A percentile compares a stretch with the other conserved stretches of the same genome.
These are phyloP conservation scores for Auricularia auricula-judae DNA, from an alignment of 768 basidiomycete genomes.

Conservation along the genomic window DNA sequence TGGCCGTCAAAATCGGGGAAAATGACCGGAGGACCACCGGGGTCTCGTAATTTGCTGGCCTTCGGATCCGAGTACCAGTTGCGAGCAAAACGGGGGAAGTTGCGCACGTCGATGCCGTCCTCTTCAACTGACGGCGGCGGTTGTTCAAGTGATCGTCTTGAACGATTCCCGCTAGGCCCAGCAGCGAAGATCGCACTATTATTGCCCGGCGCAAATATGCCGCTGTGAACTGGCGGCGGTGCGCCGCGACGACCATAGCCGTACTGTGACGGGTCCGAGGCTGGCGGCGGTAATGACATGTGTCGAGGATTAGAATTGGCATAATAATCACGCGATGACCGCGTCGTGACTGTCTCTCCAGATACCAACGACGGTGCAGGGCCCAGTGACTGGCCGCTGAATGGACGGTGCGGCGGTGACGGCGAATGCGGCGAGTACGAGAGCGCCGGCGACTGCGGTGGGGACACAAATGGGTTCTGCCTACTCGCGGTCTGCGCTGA, in stretches of 20 bases:
- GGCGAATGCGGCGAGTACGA: conserved; percentile 7
- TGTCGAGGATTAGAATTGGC: not conserved
- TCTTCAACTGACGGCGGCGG: not conserved
- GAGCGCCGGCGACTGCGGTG: conserved; percentile 30
- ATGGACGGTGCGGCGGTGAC: not conserved
- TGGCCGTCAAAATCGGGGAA: not conserved
- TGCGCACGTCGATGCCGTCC: not conserved
- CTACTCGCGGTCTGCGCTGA: conserved; percentile 13
- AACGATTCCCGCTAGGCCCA: not conserved
- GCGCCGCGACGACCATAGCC: not conserved
- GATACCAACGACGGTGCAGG: not conserved
- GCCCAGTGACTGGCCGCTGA: not conserved
- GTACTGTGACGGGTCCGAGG: not conserved
- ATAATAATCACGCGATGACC: not conserved
- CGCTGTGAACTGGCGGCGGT: not conserved
- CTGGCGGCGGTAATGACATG: not conserved
- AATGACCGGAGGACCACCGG: not conserved
- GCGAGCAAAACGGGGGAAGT: not conserved
- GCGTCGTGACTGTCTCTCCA: not conserved
- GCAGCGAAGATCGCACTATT: not conserved
- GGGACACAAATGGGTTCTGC: conserved; percentile 44
- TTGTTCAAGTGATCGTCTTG: not conserved
- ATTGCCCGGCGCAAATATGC: not conserved
- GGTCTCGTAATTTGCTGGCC: conserved; percentile 15
- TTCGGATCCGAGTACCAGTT: conserved; percentile 12